Conservation (phyloP, 805 yeast species). For the Kurtzmaniella cleridarum region DNA sequence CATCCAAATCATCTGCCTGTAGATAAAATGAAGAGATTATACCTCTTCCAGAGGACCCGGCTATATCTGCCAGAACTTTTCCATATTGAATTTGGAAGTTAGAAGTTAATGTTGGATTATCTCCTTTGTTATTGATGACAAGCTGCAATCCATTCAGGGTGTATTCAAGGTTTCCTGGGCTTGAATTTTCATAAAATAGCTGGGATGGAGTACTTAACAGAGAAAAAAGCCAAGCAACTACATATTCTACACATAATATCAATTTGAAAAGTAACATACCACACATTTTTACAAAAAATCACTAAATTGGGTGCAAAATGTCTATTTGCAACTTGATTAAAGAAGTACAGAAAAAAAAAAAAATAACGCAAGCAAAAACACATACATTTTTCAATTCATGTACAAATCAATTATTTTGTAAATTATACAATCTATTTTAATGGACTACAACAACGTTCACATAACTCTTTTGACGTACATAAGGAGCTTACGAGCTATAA, state of each 20-base stretch:
- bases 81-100: slow-evolving; percentile 31
- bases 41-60: slow-evolving; percentile 29
- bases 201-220: not conserved
- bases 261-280: not conserved
- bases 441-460: slow-evolving; percentile 2
- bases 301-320: not conserved
- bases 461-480: slow-evolving; percentile 2
- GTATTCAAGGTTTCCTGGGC: slow-evolving; percentile 8
- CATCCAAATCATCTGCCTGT: slow-evolving; percentile 40
- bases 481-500: not conserved
- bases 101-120: slow-evolving; percentile 28
- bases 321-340: slow-evolving; percentile 3
- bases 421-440: not conserved
- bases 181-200: slow-evolving; percentile 3
- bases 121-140: slow-evolving; percentile 16
- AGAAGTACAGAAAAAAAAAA: too few species aligned
- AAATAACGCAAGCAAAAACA: not conserved
- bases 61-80: slow-evolving; percentile 30
- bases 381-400: not conserved
- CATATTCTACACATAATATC: slow-evolving; percentile 5
- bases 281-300: not conserved
- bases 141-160: slow-evolving; percentile 7
- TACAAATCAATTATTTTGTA: not conserved
- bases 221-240: not conserved
- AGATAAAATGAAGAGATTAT: slow-evolving; percentile 35